These are phyloP conservation scores for Glarea lozoyensis DNA, from an alignment of 495 filamentous ascomycete genomes.

Conservation along the genomic window DNA sequence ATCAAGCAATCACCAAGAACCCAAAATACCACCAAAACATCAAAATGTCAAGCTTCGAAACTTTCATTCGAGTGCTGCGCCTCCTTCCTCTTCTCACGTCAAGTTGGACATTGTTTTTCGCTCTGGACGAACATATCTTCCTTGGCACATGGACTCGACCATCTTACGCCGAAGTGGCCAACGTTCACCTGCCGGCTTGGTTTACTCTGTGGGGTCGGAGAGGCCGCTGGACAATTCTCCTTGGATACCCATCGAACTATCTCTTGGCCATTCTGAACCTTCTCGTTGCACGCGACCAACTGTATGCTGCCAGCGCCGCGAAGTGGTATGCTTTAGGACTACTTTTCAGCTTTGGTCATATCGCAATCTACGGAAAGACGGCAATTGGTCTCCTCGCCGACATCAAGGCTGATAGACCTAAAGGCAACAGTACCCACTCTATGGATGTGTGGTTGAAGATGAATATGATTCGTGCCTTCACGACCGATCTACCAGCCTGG, in stretches of 20 bases:
- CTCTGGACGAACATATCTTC: neutral
- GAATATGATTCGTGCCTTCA: constrained; percentile 7
- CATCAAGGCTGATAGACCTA: constrained; percentile 3
- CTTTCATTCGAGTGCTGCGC: neutral
- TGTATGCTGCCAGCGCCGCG: neutral
- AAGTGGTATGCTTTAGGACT: constrained; percentile 3
- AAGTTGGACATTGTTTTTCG: neutral
- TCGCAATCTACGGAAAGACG: constrained; percentile 1
- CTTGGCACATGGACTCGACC: neutral
- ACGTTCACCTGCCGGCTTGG: neutral
- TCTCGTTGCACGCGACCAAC: constrained; percentile 1
- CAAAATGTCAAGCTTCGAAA: neutral
- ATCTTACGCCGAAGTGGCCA: neutral
- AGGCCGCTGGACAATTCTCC: neutral
- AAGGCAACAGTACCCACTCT: constrained; percentile 1
- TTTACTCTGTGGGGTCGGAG: neutral
- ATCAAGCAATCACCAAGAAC: no score
- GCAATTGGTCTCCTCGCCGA: neutral
- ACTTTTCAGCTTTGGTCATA: constrained; percentile 4
- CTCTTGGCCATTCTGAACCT: constrained; percentile 7
- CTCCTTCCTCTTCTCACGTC: neutral
- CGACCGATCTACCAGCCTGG: constrained; percentile 5
- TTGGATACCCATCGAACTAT: constrained; percentile 4
- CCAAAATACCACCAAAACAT: no score
- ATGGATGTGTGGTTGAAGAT: constrained; percentile 7